Percentiles rank a stretch among this genome's conserved stretches.
These are phyloP conservation scores for Jatropha podagrica DNA, from an alignment of 441 rosid genomes.

Conservation along the genomic window DNA sequence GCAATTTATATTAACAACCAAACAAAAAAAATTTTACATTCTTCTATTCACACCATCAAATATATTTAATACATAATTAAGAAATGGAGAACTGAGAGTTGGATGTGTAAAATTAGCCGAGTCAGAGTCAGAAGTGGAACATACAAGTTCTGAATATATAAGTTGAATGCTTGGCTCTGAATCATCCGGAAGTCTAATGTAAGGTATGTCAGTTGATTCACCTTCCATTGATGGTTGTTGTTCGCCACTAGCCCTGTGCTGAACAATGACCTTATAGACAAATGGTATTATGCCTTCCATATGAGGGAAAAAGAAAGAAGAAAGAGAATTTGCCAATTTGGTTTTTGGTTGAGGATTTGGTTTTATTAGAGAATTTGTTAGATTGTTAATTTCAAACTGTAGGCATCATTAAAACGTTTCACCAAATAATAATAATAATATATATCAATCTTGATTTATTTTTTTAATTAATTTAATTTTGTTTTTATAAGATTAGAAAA, in stretches of 20 bases:
- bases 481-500: not conserved
- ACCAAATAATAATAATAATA: not conserved
- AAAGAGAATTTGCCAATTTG: not conserved
- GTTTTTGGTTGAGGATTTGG: too few species aligned
- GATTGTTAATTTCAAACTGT: not conserved
- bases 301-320: not conserved
- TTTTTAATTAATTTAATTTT: not conserved
- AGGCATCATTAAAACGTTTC: not conserved
- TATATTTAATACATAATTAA: not conserved
- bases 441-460: not conserved
- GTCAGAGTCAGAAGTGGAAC: not conserved
- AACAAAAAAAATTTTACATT: not conserved
- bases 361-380: not conserved
- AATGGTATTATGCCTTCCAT: constrained; percentile 28
- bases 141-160: not conserved
- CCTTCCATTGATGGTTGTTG: constrained; percentile 8
- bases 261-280: constrained; percentile 15
- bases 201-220: not conserved
- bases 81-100: not conserved
- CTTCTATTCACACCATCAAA: not conserved
- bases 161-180: constrained; percentile 3
- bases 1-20: not conserved
- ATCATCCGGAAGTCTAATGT: constrained; percentile 14
- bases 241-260: not conserved
- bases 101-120: not conserved